phyloP scores from a whole-genome alignment of 345 rosid genomes.

The Toxicodendron radicans region DNA sequence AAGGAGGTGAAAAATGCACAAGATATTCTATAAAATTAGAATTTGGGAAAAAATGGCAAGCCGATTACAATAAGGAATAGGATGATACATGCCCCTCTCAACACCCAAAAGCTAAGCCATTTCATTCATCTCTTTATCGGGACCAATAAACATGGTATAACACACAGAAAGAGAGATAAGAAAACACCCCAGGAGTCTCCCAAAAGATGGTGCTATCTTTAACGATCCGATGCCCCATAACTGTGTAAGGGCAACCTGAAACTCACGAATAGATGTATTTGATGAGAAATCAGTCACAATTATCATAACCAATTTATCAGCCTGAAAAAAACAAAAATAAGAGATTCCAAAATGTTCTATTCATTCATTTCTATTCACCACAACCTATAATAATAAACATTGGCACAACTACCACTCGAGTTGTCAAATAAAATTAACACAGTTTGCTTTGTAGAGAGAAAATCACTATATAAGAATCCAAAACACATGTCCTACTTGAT shows the following conservation, averaged over 20 bases:
- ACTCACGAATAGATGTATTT: not conserved
- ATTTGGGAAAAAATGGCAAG: not conserved
- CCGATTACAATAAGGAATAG: conserved; percentile 5
- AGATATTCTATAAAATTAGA: not conserved
- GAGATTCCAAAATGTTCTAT: not conserved
- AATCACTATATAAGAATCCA: not conserved
- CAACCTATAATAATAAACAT: no score
- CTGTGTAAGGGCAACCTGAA: conserved; percentile 66
- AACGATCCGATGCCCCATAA: conserved; percentile 51
- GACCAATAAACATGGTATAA: conserved; percentile 65
- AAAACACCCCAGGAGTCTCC: conserved; percentile 65
- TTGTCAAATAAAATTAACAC: no score
- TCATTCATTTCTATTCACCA: not conserved
- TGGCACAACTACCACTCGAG: no score
- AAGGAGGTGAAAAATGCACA: not conserved
- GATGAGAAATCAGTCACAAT: not conserved
- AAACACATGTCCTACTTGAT: not conserved
- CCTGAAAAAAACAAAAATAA: not conserved
- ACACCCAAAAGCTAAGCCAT: not conserved
- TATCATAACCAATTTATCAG: not conserved
- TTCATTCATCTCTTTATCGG: conserved; percentile 63
- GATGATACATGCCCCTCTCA: not conserved
- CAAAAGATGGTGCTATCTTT: conserved; percentile 48
- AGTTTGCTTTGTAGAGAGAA: not conserved
- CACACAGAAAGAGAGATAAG: conserved; percentile 65